phyloP scores from a whole-genome alignment of 2,329 filamentous ascomycete genomes.

The Ascochyta viciae-villosae region DNA sequence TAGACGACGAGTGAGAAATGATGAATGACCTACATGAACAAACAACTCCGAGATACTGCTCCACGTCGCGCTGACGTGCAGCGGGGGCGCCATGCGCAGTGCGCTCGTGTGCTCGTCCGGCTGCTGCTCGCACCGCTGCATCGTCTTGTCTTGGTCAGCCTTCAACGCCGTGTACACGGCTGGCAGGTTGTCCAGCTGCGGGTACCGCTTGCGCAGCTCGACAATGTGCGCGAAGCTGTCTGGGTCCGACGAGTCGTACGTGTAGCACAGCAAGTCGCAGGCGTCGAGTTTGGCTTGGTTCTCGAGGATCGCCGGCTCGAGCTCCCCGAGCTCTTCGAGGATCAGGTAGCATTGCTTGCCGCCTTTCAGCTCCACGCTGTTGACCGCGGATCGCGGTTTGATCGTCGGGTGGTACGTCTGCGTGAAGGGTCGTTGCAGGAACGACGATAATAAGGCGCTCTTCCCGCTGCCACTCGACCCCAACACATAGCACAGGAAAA shows the following conservation, averaged over 20 bases:
- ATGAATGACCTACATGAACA: slow-evolving; percentile 62
- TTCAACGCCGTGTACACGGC: slow-evolving; percentile 93
- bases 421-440: slow-evolving; percentile 87
- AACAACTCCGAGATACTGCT: slow-evolving; percentile 93
- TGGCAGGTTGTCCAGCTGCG: slow-evolving; percentile 86
- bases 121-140: slow-evolving; percentile 86
- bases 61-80: slow-evolving; percentile 97
- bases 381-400: slow-evolving; percentile 90
- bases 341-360: slow-evolving; percentile 98
- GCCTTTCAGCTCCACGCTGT: slow-evolving; percentile 93
- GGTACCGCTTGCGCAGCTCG: slow-evolving; percentile 76
- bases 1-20: too few relatives aligned
- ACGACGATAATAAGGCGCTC: slow-evolving; percentile 87
- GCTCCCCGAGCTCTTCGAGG: slow-evolving; percentile 89
- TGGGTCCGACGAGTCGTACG: slow-evolving; percentile 95
- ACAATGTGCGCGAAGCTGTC: slow-evolving; percentile 95
- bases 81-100: slow-evolving; percentile 85
- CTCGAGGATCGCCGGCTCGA: slow-evolving; percentile 93
- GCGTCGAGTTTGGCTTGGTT: slow-evolving; percentile 89
- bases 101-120: slow-evolving; percentile 89
- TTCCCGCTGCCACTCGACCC: slow-evolving; percentile 89
- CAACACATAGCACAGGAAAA: slow-evolving; percentile 91
- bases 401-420: slow-evolving; percentile 90
- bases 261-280: slow-evolving; percentile 93
- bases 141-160: slow-evolving; percentile 94